These are phyloP conservation scores for Vigna unguiculata DNA, from an alignment of 306 rosid species.

Conservation along the genomic window DNA sequence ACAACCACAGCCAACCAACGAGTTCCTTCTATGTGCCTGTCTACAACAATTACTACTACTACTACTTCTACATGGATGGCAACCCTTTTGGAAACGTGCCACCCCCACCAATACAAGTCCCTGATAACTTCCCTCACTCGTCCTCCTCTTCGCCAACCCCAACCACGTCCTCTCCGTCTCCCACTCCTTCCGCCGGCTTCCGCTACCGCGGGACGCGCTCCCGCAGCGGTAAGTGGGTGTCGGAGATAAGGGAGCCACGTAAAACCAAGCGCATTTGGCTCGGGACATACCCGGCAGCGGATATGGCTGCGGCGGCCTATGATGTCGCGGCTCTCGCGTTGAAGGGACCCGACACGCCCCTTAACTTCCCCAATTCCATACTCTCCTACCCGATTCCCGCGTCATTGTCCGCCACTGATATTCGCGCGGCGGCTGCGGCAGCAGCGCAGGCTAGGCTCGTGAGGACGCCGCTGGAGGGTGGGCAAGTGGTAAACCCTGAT, in stretches of 20 bases:
- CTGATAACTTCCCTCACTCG: not conserved
- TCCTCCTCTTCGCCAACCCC: slow-evolving; percentile 38
- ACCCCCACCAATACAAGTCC: slow-evolving; percentile 36
- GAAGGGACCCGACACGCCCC: slow-evolving; percentile 69
- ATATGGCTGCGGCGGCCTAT: slow-evolving; percentile 97
- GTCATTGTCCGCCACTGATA: slow-evolving; percentile 70
- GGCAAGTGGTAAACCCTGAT: not conserved
- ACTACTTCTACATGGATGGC: slow-evolving; percentile 44
- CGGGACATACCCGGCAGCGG: slow-evolving; percentile 78
- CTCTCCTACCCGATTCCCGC: slow-evolving; percentile 69
- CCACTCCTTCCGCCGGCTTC: slow-evolving; percentile 10
- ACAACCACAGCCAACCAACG: not conserved
- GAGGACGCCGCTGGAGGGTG: not conserved
- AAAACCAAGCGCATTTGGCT: slow-evolving; percentile 93
- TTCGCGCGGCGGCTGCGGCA: slow-evolving; percentile 76
- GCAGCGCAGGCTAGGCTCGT: slow-evolving; percentile 62
- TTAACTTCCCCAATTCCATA: slow-evolving; percentile 73
- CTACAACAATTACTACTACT: not conserved
- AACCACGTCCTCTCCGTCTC: slow-evolving; percentile 39
- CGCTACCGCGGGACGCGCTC: slow-evolving; percentile 69
- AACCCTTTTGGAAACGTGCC: slow-evolving; percentile 30
- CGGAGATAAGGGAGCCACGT: slow-evolving; percentile 94
- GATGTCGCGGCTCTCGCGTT: slow-evolving; percentile 91
- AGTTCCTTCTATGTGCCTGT: not conserved
- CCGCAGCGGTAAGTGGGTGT: slow-evolving; percentile 95